Conservation (phyloP, 768 basidiomycete species). For the Cyclocybe cylindracea region DNA sequence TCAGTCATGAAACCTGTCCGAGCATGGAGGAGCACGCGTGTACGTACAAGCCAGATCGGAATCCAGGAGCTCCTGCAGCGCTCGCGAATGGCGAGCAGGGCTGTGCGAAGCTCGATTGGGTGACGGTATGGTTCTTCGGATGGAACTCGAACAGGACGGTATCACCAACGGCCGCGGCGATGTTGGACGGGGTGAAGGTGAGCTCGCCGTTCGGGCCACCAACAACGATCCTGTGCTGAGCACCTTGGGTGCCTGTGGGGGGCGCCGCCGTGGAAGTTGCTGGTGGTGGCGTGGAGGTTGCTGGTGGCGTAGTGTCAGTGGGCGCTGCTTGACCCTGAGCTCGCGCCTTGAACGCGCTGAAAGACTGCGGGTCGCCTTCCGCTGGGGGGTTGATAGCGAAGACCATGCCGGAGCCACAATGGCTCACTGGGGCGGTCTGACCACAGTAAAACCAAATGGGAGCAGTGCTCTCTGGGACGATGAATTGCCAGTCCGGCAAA, state of each 20-base stretch:
- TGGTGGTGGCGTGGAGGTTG: constrained; percentile 14
- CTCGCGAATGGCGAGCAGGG: constrained; percentile 32
- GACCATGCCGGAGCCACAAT: constrained; percentile 65
- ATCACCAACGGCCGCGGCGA: constrained; percentile 42
- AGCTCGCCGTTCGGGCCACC: constrained; percentile 34
- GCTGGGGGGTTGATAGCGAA: constrained; percentile 63
- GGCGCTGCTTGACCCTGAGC: constrained; percentile 36
- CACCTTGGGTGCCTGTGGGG: constrained; percentile 26
- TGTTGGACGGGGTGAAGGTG: constrained; percentile 36
- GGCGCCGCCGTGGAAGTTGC: constrained; percentile 22
- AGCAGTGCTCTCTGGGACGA: constrained; percentile 37
- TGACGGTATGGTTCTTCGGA: constrained; percentile 49
- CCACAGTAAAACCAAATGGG: constrained; percentile 63
- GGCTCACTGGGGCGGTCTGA: constrained; percentile 35
- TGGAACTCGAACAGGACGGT: constrained; percentile 45
- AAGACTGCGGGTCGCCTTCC: constrained; percentile 36
- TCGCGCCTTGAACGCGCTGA: constrained; percentile 48
- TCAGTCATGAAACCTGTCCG: not conserved
- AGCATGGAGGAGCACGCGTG: not conserved
- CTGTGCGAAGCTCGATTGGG: constrained; percentile 39
- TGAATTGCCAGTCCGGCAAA: constrained; percentile 39
- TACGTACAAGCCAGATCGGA: constrained; percentile 47
- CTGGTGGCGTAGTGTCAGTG: constrained; percentile 6
- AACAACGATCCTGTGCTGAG: constrained; percentile 38
- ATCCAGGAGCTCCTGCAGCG: constrained; percentile 28